Conservation (phyloP, 352 stramenopile genomes). For the Phytopythium cucurbitacearum region DNA sequence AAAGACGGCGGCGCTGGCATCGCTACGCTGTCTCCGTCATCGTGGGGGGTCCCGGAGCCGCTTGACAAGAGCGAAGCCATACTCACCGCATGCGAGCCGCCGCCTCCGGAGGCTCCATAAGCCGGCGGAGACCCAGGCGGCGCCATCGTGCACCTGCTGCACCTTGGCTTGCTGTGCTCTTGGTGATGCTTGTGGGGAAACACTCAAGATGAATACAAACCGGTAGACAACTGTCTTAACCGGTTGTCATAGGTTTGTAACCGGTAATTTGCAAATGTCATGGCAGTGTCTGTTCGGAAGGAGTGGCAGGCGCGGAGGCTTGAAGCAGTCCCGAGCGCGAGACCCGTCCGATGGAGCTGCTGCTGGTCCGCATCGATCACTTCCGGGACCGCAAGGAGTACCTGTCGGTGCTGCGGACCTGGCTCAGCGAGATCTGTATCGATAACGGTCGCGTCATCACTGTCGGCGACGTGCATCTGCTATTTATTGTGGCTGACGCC, state of each 20-base stretch:
- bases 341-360: conserved; percentile 28
- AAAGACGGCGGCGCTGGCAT: conserved; percentile 5
- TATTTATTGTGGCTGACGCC: conserved; percentile 46
- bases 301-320: too few species aligned
- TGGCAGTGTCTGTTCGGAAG: too few species aligned
- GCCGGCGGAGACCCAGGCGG: too few species aligned
- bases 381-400: conserved; percentile 59
- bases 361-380: conserved; percentile 70
- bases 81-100: conserved; percentile 14
- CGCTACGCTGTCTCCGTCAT: not conserved
- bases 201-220: too few species aligned
- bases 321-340: too few species aligned
- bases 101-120: not conserved
- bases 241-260: too few species aligned
- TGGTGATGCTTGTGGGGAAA: too few species aligned
- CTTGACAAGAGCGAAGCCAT: conserved; percentile 48
- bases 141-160: too few species aligned
- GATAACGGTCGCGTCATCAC: conserved; percentile 49
- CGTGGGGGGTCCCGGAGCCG: conserved; percentile 15
- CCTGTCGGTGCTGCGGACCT: conserved; percentile 47
- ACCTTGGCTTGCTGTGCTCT: too few species aligned
- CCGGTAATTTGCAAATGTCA: too few species aligned
- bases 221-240: too few species aligned
- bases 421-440: conserved; percentile 51
- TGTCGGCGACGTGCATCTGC: conserved; percentile 53